These are phyloP conservation scores for Oryza glaberrima DNA, from an alignment of 176 grass and related monocot species.

Conservation along the genomic window DNA sequence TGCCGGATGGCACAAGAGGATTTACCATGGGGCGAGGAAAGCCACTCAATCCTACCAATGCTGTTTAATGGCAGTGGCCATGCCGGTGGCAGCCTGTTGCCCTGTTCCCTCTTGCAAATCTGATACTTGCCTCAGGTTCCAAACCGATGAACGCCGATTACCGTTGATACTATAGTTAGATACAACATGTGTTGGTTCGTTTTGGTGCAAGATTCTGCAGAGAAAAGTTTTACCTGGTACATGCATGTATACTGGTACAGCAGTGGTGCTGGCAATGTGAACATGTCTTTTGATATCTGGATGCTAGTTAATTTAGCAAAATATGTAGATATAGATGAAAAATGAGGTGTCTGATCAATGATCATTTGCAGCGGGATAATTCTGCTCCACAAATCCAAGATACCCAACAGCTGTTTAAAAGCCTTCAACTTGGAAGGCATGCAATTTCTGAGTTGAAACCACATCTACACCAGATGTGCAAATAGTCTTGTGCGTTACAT, in stretches of 20 bases:
- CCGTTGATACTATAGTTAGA: slow-evolving; percentile 25
- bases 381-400: neutral
- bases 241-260: slow-evolving; percentile 47
- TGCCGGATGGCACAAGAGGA: slow-evolving; percentile 95
- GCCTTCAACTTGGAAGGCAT: neutral
- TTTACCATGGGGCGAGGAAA: slow-evolving; percentile 92
- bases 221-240: slow-evolving; percentile 16
- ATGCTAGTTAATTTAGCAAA: neutral
- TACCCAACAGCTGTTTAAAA: neutral
- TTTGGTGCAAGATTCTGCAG: slow-evolving; percentile 40
- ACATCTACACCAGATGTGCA: neutral
- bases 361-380: neutral
- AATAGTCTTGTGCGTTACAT: neutral
- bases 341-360: neutral
- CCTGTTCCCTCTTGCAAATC: neutral
- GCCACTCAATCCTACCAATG: slow-evolving; percentile 39
- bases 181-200: slow-evolving; percentile 34
- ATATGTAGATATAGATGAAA: slow-evolving; percentile 10
- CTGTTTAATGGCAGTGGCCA: neutral
- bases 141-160: neutral
- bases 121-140: slow-evolving; percentile 9
- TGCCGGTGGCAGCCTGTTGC: neutral
- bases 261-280: slow-evolving; percentile 27
- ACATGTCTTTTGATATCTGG: slow-evolving; percentile 32
- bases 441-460: neutral